phyloP scores from a whole-genome alignment of 306 rosid species.

The Vigna radiata region DNA sequence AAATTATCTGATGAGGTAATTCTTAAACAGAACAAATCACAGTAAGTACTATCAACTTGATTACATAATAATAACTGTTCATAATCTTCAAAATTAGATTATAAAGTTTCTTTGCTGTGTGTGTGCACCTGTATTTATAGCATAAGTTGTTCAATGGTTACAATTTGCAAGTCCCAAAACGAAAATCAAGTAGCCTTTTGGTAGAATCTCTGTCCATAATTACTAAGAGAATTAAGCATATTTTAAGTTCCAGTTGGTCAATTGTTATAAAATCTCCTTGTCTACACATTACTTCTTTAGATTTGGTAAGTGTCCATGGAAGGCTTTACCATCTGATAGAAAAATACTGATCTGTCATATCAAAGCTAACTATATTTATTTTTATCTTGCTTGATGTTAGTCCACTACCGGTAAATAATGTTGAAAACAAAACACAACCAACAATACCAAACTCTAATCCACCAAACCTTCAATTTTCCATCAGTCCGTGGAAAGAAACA shows the following conservation, averaged over 20 bases:
- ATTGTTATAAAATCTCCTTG: too few species aligned
- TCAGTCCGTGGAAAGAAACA: constrained; percentile 14
- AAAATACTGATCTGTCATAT: constrained; percentile 19
- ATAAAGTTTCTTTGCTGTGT: not conserved
- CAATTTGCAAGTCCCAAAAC: not conserved
- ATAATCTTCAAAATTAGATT: not conserved
- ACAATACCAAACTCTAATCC: not conserved
- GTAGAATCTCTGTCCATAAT: not conserved
- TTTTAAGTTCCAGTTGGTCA: not conserved
- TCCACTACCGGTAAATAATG: not conserved
- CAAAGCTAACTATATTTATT: constrained; percentile 9
- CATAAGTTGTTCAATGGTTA: not conserved
- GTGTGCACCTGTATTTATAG: not conserved
- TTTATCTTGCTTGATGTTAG: constrained; percentile 9
- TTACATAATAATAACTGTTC: not conserved
- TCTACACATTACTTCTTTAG: not conserved
- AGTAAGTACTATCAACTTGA: not conserved
- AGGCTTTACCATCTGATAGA: constrained; percentile 9
- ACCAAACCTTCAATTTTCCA: constrained; percentile 23
- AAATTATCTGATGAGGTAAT: not conserved
- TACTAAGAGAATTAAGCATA: not conserved
- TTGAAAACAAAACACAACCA: not conserved
- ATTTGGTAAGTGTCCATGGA: not conserved
- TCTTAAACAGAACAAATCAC: not conserved
- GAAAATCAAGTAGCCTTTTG: not conserved